Base-by-base conservation (phyloP, 768 basidiomycete species). In the Cystobasidium onofrii region DNA sequence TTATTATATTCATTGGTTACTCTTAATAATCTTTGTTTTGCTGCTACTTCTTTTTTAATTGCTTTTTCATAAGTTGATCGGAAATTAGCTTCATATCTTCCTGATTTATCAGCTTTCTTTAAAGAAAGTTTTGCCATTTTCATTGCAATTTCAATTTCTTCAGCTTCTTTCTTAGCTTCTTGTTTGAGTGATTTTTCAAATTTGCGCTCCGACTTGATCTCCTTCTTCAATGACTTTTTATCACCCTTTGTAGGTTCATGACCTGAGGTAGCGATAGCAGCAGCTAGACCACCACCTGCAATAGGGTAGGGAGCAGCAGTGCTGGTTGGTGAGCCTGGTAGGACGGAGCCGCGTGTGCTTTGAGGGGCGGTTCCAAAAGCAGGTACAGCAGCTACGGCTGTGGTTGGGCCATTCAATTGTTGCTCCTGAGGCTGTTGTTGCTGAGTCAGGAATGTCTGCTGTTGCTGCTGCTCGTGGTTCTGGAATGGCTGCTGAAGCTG, bases 251-350 rank as follows among this genome's bases (percentile, higher is more conserved):
- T 71, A 18, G 39, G 69, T 13, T 3, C 3, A 55, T 71, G 69
- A 4, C 69, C 69, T 15, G 69, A 71, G 18, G 69, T 57, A n/a
- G 69, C 55, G 69, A 71, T 31, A n/a, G 69, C 69, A 34, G 69
- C 69, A 36, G 31, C 69, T 23, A 71, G 69, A 71, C 69, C 69
- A 27, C 69, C 69, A 15, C 69, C 69, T n/a, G 69, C 33, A 36
- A 71, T 46, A 44, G 69, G 69, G n/a, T 4, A 2, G 20, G 44
- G 44, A 9, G 41, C 41, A 52, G 65, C 2, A 15, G 65, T 60
- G 57, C 57, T 27, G 20, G 12, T 60, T 15, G 57, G 57, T 13
- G 57, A 60, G 15, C 33, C 39, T 6, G 39, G 57, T 1, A 15
- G 6, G 33, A 15, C 15, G 20, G 25, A 29, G 17, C 20, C 25